Percentiles rank a stretch among this genome's conserved stretches.
Conservation (phyloP, 208 protist species). For the Crithidia fasciculata region DNA sequence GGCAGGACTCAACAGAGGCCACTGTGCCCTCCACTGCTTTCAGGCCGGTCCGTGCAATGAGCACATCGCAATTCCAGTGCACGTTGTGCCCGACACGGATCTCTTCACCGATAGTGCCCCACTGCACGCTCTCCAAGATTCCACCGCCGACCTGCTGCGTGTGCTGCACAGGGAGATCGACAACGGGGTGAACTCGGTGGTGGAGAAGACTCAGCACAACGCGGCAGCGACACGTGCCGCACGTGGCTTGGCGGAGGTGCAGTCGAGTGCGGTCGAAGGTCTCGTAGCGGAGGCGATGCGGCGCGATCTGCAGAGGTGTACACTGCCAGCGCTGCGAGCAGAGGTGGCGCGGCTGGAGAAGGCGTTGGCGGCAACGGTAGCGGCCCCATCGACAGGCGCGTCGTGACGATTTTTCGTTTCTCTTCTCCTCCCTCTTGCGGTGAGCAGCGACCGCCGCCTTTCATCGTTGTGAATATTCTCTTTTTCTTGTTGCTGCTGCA, state of each 20-base stretch:
- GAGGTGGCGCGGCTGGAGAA: slow-evolving; percentile 59
- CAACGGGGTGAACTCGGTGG: slow-evolving; percentile 36
- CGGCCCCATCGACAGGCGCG: neutral
- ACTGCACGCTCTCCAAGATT: slow-evolving; percentile 16
- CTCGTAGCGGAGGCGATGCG: slow-evolving; percentile 47
- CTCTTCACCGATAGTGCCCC: slow-evolving; percentile 11
- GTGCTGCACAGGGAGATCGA: slow-evolving; percentile 39
- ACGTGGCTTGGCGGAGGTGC: slow-evolving; percentile 40
- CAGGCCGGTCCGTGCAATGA: slow-evolving; percentile 46
- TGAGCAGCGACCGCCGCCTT: too few relatives aligned
- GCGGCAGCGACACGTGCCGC: slow-evolving; percentile 39
- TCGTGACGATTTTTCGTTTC: too few relatives aligned
- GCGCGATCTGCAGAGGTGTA: slow-evolving; percentile 31
- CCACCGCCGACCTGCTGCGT: slow-evolving; percentile 22
- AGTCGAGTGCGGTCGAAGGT: slow-evolving; percentile 50
- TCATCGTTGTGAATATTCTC: too few relatives aligned
- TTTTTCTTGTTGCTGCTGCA: too few relatives aligned
- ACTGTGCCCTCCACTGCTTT: slow-evolving; percentile 73
- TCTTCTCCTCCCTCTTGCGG: too few relatives aligned
- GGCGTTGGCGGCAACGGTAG: slow-evolving; percentile 14
- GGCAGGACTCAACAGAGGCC: slow-evolving; percentile 22
- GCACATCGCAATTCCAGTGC: slow-evolving; percentile 58
- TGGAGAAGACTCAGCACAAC: slow-evolving; percentile 28
- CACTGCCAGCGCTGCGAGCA: slow-evolving; percentile 38
- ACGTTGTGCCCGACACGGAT: slow-evolving; percentile 37